Conservation (phyloP, 345 rosid genomes). For the Populus tremula region DNA sequence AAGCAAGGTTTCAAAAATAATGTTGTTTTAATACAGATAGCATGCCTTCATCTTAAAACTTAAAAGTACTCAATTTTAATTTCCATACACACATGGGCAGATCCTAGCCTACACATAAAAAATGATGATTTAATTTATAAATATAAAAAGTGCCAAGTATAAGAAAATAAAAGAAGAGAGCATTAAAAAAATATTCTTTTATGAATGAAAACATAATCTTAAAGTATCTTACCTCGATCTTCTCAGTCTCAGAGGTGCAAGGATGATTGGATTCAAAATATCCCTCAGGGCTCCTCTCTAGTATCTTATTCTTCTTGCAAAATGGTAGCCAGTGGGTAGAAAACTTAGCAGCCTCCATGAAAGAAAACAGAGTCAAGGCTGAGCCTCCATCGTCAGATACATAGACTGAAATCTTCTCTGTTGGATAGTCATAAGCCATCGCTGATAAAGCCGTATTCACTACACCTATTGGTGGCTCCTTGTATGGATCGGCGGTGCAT, state of each 20-base stretch:
- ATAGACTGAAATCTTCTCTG: slow-evolving; percentile 60
- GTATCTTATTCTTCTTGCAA: slow-evolving; percentile 3
- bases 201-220: neutral
- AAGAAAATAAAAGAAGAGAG: too few relatives aligned
- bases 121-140: too few relatives aligned
- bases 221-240: slow-evolving; percentile 13
- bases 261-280: slow-evolving; percentile 4
- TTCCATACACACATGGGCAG: too few relatives aligned
- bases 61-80: too few relatives aligned
- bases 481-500: slow-evolving; percentile 38
- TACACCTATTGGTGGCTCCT: slow-evolving; percentile 35
- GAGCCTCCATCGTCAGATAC: slow-evolving; percentile 31
- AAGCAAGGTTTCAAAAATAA: too few relatives aligned
- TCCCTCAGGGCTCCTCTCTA: slow-evolving; percentile 7
- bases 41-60: too few relatives aligned
- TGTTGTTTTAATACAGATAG: too few relatives aligned
- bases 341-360: slow-evolving; percentile 29
- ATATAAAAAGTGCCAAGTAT: too few relatives aligned
- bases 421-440: slow-evolving; percentile 75
- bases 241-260: neutral
- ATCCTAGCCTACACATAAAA: too few relatives aligned
- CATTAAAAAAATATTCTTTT: too few relatives aligned
- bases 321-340: slow-evolving; percentile 27
- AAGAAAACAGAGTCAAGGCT: slow-evolving; percentile 19
- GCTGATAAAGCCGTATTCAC: slow-evolving; percentile 72